A percentile compares a stretch with the other conserved stretches of the same genome.
Conservation (phyloP, 306 rosid genomes). For the Amphicarpaea edgeworthii region DNA sequence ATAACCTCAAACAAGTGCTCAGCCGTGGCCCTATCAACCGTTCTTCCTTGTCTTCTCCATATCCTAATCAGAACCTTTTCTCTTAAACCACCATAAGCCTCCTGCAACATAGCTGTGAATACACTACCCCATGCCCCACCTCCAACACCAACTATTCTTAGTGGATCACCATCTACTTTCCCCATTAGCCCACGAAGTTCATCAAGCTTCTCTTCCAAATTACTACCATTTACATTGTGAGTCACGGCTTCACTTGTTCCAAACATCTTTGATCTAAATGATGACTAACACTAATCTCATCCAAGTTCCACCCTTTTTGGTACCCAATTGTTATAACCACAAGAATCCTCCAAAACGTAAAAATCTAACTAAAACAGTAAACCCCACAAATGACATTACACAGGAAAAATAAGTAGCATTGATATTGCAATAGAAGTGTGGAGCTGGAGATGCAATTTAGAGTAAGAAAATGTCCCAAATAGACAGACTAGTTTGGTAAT, state of each 20-base stretch:
- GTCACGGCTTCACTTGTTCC: slow-evolving; percentile 43
- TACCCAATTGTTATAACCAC: slow-evolving; percentile 28
- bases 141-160: slow-evolving; percentile 88
- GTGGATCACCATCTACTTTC: slow-evolving; percentile 84
- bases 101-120: slow-evolving; percentile 84
- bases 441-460: too few relatives aligned
- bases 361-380: not conserved
- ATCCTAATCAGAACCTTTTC: slow-evolving; percentile 77
- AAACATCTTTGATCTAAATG: slow-evolving; percentile 56
- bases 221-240: slow-evolving; percentile 51
- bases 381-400: not conserved
- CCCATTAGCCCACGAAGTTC: slow-evolving; percentile 71
- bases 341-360: slow-evolving; percentile 16
- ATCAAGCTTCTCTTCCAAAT: slow-evolving; percentile 78
- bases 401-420: too few relatives aligned
- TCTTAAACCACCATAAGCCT: slow-evolving; percentile 77
- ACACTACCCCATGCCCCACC: slow-evolving; percentile 99
- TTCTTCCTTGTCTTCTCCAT: slow-evolving; percentile 57
- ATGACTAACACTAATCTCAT: slow-evolving; percentile 27
- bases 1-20: slow-evolving; percentile 88
- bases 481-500: too few relatives aligned
- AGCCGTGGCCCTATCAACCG: slow-evolving; percentile 80
- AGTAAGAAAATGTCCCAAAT: too few relatives aligned
- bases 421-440: too few relatives aligned
- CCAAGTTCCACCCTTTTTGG: slow-evolving; percentile 30